phyloP scores from a whole-genome alignment of 2,329 filamentous ascomycete genomes.

The Claviceps quebecensis region DNA sequence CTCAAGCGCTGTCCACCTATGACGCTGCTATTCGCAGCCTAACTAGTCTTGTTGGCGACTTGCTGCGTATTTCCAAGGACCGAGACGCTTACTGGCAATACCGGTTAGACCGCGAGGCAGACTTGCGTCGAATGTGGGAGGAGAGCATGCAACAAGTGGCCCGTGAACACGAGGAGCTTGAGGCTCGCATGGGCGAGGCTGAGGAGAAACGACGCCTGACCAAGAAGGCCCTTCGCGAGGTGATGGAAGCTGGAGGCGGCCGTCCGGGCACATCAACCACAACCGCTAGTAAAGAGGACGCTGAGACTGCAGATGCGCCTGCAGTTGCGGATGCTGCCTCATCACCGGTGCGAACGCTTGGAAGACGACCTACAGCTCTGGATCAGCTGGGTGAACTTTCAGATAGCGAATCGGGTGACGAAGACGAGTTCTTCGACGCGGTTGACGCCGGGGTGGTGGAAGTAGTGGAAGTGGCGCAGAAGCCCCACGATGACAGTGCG shows the following conservation, averaged over 20 bases:
- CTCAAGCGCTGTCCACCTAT: slow-evolving; percentile 71
- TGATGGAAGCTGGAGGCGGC: slow-evolving; percentile 42
- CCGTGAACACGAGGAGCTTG: slow-evolving; percentile 80
- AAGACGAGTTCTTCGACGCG: slow-evolving; percentile 94
- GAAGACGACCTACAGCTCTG: slow-evolving; percentile 50
- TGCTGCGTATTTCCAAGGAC: slow-evolving; percentile 84
- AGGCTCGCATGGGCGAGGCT: slow-evolving; percentile 74
- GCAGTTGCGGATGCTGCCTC: slow-evolving; percentile 17
- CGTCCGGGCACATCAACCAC: slow-evolving; percentile 17
- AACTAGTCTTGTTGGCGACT: slow-evolving; percentile 68
- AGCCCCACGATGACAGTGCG: slow-evolving; percentile 37
- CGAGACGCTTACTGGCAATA: slow-evolving; percentile 97
- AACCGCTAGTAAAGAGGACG: slow-evolving; percentile 17
- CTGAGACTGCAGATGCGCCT: slow-evolving; percentile 15
- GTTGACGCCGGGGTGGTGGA: slow-evolving; percentile 87
- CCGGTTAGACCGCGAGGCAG: slow-evolving; percentile 75
- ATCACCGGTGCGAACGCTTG: slow-evolving; percentile 26
- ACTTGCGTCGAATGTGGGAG: slow-evolving; percentile 93
- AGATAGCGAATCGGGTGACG: slow-evolving; percentile 67
- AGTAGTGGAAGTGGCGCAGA: slow-evolving; percentile 64
- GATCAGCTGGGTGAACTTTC: slow-evolving; percentile 61
- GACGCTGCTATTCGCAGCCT: slow-evolving; percentile 81
- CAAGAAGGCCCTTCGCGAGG: slow-evolving; percentile 78
- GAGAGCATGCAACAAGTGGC: slow-evolving; percentile 98
- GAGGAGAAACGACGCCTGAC: slow-evolving; percentile 82